These are phyloP conservation scores for Violaceomyces palustris DNA, from an alignment of 1,284 basidiomycete genomes.

Conservation along the genomic window DNA sequence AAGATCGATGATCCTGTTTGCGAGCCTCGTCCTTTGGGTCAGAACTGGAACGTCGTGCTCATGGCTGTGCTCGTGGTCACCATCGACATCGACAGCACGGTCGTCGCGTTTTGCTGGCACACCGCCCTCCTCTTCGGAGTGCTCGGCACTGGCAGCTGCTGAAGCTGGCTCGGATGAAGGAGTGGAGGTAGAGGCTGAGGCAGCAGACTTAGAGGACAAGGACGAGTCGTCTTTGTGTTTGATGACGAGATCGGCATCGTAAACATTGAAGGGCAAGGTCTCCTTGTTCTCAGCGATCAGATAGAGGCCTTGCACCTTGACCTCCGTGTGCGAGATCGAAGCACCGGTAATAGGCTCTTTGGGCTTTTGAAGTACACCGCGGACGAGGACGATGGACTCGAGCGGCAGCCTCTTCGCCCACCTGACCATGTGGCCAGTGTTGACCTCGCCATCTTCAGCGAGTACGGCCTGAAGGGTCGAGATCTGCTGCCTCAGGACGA, in stretches of 20 bases:
- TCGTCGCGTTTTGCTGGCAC: conserved; percentile 12
- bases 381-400: conserved; percentile 43
- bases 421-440: conserved; percentile 43
- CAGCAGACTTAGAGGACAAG: neutral
- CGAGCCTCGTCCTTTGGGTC: conserved; percentile 40
- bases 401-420: conserved; percentile 42
- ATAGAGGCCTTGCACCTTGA: conserved; percentile 39
- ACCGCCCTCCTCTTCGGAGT: conserved; percentile 10
- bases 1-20: conserved; percentile 46
- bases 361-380: conserved; percentile 36
- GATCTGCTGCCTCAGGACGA: conserved; percentile 44
- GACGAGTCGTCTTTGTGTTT: conserved; percentile 27
- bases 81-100: conserved; percentile 9
- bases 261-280: conserved; percentile 44
- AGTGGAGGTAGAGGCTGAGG: neutral
- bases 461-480: conserved; percentile 44
- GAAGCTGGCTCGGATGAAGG: too few species aligned
- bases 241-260: conserved; percentile 39
- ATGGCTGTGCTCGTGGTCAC: neutral
- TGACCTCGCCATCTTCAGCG: conserved; percentile 18
- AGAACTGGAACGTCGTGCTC: conserved; percentile 22
- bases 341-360: conserved; percentile 38
- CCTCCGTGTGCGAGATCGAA: conserved; percentile 35
- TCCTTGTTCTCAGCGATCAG: conserved; percentile 32
- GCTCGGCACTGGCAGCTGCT: conserved; percentile 1